phyloP scores from a whole-genome alignment of 495 filamentous ascomycete species.

The Aspergillus incahuasiensis region DNA sequence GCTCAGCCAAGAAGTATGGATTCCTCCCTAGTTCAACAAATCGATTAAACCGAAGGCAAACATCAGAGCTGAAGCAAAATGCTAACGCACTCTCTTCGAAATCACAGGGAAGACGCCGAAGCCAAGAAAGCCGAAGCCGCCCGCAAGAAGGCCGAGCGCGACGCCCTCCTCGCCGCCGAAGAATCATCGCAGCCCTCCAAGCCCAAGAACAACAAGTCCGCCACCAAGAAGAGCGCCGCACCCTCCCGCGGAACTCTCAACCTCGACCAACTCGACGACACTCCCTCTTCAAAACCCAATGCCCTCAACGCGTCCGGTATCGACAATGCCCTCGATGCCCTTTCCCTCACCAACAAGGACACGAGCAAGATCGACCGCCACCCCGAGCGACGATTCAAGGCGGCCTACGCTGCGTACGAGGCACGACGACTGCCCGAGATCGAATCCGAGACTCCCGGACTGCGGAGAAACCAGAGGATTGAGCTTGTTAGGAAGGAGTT shows the following conservation, averaged over 20 bases:
- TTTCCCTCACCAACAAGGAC: constrained; percentile 56
- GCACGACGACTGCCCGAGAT: constrained; percentile 81
- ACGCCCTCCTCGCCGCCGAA: constrained; percentile 77
- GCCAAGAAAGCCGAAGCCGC: constrained; percentile 82
- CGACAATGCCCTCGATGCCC: constrained; percentile 84
- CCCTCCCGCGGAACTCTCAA: constrained; percentile 47
- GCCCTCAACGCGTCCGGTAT: constrained; percentile 78
- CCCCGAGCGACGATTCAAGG: constrained; percentile 78
- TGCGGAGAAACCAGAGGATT: constrained; percentile 74
- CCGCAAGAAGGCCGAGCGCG: constrained; percentile 82
- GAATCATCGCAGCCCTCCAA: constrained; percentile 60
- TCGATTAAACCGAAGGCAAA: too few relatives aligned
- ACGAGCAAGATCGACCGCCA: constrained; percentile 73
- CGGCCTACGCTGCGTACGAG: constrained; percentile 83
- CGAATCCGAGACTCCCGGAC: constrained; percentile 69
- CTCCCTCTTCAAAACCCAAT: constrained; percentile 23
- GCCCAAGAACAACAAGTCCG: constrained; percentile 56
- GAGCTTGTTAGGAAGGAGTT: constrained; percentile 84
- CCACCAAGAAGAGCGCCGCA: constrained; percentile 59
- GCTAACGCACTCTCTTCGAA: constrained; percentile 13
- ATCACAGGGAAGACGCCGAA: constrained; percentile 70
- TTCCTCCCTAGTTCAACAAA: constrained; percentile 1
- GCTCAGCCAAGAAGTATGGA: constrained; percentile 79
- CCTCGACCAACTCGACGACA: constrained; percentile 62
- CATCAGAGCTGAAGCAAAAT: background rate